Conservation (phyloP, 2,329 filamentous ascomycete species). For the Stagonosporopsis tanaceti region DNA sequence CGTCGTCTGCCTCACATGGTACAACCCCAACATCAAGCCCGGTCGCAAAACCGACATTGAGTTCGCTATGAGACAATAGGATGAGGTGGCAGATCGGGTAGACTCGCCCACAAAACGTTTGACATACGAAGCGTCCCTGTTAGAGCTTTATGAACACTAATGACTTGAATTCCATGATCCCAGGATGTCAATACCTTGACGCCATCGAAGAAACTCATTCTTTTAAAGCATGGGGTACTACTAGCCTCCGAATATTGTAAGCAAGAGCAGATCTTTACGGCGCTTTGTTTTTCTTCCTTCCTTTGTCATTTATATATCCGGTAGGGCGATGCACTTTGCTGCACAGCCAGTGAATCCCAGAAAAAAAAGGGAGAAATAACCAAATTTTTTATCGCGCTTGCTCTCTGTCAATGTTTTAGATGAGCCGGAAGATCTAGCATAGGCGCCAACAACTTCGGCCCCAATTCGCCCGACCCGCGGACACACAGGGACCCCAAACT, state of each 20-base stretch:
- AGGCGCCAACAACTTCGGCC: slow-evolving; percentile 2
- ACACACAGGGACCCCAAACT: slow-evolving; percentile 4
- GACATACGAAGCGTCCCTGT: slow-evolving; percentile 13
- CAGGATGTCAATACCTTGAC: no score
- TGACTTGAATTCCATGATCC: neutral
- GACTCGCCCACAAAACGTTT: neutral
- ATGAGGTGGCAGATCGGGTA: neutral
- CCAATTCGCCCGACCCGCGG: slow-evolving; percentile 7
- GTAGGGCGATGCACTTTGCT: no score
- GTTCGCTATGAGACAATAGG: slow-evolving; percentile 25
- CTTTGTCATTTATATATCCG: neutral
- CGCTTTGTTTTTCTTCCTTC: neutral
- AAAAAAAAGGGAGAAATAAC: neutral
- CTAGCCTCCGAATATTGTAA: no score
- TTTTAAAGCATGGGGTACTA: no score
- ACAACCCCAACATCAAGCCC: slow-evolving; percentile 37
- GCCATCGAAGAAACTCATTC: no score
- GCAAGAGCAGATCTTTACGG: no score
- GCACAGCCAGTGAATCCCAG: neutral
- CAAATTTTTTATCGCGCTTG: neutral
- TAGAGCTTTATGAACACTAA: slow-evolving; percentile 19
- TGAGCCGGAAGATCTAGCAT: slow-evolving; percentile 11
- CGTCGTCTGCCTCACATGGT: slow-evolving; percentile 35
- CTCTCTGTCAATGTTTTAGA: neutral
- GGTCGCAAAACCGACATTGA: slow-evolving; percentile 30